A percentile compares a stretch with the other conserved stretches of the same genome.
Conservation (phyloP, 148 eudicot genomes). For the Rhododendron ferrugineum region DNA sequence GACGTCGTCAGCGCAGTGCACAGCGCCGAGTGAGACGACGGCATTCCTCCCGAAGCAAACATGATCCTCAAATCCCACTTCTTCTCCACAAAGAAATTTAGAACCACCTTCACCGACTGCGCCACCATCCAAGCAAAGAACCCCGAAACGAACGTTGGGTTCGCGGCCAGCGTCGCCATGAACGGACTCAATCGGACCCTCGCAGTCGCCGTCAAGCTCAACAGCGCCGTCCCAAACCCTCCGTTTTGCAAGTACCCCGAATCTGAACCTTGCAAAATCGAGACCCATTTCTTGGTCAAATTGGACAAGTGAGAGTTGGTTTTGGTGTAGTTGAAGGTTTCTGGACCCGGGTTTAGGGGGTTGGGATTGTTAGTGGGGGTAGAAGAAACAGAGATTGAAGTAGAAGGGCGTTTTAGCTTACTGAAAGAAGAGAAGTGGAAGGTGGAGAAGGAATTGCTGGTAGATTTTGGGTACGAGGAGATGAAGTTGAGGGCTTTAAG, state of each 20-base stretch:
- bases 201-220: conserved; percentile 62
- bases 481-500: neutral
- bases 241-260: conserved; percentile 36
- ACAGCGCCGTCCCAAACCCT: conserved; percentile 48
- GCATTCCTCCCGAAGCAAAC: conserved; percentile 94
- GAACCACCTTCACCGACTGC: conserved; percentile 55
- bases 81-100: conserved; percentile 71
- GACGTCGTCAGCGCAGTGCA: conserved; percentile 84
- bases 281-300: conserved; percentile 29
- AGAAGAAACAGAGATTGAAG: conserved; percentile 20
- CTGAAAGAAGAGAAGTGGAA: conserved; percentile 2
- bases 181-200: conserved; percentile 58
- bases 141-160: conserved; percentile 76
- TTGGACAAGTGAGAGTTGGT: conserved; percentile 28
- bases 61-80: conserved; percentile 68
- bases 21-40: conserved; percentile 87
- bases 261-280: conserved; percentile 9
- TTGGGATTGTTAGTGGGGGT: neutral
- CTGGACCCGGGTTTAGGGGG: conserved; percentile 13
- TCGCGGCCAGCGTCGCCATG: conserved; percentile 58
- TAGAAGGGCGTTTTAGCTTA: conserved; percentile 6
- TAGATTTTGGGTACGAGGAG: neutral
- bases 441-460: conserved; percentile 8
- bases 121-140: conserved; percentile 60
- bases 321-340: conserved; percentile 12